A percentile compares a stretch with the other conserved stretches of the same genome.
These are phyloP conservation scores for Daedalea quercina DNA, from an alignment of 768 basidiomycete genomes.

Conservation along the genomic window DNA sequence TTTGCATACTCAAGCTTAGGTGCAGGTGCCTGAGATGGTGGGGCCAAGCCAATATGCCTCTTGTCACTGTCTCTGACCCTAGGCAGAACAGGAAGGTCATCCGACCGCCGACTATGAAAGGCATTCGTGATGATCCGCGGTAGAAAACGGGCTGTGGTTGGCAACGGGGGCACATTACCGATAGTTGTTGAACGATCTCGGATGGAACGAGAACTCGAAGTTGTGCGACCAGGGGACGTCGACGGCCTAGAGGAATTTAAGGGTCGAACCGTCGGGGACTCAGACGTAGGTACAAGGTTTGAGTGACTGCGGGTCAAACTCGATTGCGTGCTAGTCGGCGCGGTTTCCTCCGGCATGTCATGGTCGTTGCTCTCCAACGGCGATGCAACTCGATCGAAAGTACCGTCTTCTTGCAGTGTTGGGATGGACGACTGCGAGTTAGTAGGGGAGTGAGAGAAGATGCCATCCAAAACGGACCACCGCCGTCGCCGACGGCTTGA, in stretches of 20 bases:
- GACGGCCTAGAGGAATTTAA: conserved; percentile 24
- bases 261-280: conserved; percentile 9
- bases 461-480: conserved; percentile 64
- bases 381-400: neutral
- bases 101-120: conserved; percentile 51
- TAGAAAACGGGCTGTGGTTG: conserved; percentile 49
- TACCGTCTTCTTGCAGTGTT: conserved; percentile 10
- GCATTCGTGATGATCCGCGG: conserved; percentile 66
- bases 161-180: neutral
- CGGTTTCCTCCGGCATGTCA: conserved; percentile 11
- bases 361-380: conserved; percentile 3
- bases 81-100: conserved; percentile 38
- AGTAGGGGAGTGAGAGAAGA: conserved; percentile 26
- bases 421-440: conserved; percentile 16
- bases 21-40: conserved; percentile 51
- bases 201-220: conserved; percentile 8
- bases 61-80: conserved; percentile 37
- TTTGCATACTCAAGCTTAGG: conserved; percentile 91
- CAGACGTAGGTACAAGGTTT: conserved; percentile 8
- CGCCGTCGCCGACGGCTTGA: conserved; percentile 47
- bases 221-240: conserved; percentile 22
- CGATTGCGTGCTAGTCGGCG: neutral
- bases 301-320: conserved; percentile 18
- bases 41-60: conserved; percentile 21
- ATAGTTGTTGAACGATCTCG: neutral